Evolutionary conservation across 495 filamentous ascomycete species (phyloP), one percentile per base, ranked within the genome.

Genomic region (Friedmanniomyces endolithicus): DNA sequence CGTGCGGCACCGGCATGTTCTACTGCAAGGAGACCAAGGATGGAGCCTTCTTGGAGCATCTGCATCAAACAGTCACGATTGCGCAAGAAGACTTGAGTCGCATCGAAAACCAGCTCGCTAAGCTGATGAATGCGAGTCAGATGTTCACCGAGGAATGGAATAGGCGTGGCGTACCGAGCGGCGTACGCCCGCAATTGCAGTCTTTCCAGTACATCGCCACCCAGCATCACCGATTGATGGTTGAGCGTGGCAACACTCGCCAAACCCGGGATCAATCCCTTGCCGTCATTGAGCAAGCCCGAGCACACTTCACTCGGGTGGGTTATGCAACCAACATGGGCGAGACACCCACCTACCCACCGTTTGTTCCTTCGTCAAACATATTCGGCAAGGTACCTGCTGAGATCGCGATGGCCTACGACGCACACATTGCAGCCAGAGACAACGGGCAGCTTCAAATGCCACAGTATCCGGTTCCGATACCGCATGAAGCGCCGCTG

Each of bases 21-120:
- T 60, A 60, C 49, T 60, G 57, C 53, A 22, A 6, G 1, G 14
- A 53, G 17, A 24, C 19, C 2, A 17, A 12, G 8, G 57, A 60
- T 45, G 57, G 52, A 1, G 1, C 29, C 9, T 52, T 46, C 22
- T 40, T 60, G 19, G 48, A 60, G 7, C 35, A 48, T 16, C 12
- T 51, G 22, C 23, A 50, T 35, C 1, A 29, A 23, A 1, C 11
- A 22, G 20, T 41, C 27, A 31, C 6, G 0, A 23, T 8, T 11
- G 24, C 34, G 50, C 20, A 20, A 14, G 19, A 22, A 6, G 29
- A 41, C 19, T 11, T 48, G 23, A 22, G 0, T 14, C 20, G 22
- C n/a, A 33, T 47, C 34, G 45, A 55, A 4, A 14, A 16, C 17
- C 25, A 17, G 14, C 43, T 55, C 24, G 53, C 19, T 1, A 19